phyloP scores from a whole-genome alignment of 208 protist species.

The Phytomonas serpens region DNA sequence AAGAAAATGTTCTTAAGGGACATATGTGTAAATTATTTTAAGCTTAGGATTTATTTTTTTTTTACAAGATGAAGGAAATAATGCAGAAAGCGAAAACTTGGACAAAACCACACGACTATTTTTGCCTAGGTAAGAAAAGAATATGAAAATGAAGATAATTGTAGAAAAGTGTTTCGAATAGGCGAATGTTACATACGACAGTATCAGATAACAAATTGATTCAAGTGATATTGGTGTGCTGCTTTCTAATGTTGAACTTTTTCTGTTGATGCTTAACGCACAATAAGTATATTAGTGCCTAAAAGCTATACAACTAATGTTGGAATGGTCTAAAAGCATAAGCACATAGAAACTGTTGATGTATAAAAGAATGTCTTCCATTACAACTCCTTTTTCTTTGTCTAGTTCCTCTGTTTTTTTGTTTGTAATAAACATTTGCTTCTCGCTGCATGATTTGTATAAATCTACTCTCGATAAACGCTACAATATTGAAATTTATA shows the following conservation, averaged over 20 bases:
- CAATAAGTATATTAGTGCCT: background rate
- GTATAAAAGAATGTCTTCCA: background rate
- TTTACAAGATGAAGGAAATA: slow-evolving; percentile 5
- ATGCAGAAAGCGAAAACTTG: background rate
- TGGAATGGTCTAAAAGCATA: background rate
- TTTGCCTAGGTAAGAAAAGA: slow-evolving; percentile 14
- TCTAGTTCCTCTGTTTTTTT: slow-evolving; percentile 6
- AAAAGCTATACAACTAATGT: background rate
- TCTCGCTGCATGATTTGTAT: background rate
- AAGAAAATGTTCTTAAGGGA: slow-evolving; percentile 1
- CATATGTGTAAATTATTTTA: slow-evolving; percentile 4
- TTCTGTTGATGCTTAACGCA: background rate
- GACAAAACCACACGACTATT: background rate
- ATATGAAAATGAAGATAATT: slow-evolving; percentile 11
- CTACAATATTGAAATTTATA: background rate
- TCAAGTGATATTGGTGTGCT: background rate
- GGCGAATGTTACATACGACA: background rate
- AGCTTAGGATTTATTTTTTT: background rate
- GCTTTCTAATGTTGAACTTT: background rate
- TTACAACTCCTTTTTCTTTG: background rate
- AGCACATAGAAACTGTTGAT: background rate
- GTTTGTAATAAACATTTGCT: background rate
- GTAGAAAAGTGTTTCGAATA: background rate
- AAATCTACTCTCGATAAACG: background rate
- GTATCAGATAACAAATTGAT: background rate